Evolutionary conservation across 768 basidiomycete species (phyloP).

Genomic region (Phanerochaete sordida): DNA sequence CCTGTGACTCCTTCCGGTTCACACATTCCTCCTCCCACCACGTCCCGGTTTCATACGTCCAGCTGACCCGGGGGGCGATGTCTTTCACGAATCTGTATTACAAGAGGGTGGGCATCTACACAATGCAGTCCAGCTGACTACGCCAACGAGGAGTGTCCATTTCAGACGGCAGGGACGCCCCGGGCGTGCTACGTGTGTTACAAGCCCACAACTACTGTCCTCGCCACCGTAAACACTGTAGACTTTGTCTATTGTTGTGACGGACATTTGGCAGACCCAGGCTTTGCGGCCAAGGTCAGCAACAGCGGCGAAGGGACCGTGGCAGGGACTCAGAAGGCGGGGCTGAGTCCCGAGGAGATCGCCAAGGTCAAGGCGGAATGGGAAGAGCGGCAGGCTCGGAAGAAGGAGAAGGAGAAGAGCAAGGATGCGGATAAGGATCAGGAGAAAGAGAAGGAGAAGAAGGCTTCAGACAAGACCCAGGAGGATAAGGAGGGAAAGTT

Average conservation of each 20-base stretch:
- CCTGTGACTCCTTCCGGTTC: constrained; percentile 1
- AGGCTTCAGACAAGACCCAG: constrained; percentile 27
- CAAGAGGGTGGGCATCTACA: constrained; percentile 61
- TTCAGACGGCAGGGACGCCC: constrained; percentile 72
- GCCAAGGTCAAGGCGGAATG: constrained; percentile 76
- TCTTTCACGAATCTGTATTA: constrained; percentile 85
- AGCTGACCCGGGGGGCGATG: constrained; percentile 37
- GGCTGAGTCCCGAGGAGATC: constrained; percentile 64
- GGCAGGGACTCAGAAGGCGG: constrained; percentile 33
- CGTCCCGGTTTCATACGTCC: constrained; percentile 12
- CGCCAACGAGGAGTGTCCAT: constrained; percentile 2
- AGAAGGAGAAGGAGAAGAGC: constrained; percentile 51
- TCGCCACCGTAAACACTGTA: constrained; percentile 76
- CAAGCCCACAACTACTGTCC: constrained; percentile 77
- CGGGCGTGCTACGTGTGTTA: constrained; percentile 78
- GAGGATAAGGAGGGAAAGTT: constrained; percentile 17
- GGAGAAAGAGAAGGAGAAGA: constrained; percentile 33
- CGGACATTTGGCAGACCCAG: constrained; percentile 74
- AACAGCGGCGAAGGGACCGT: constrained; percentile 31
- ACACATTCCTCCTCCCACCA: constrained; percentile 12
- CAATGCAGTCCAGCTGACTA: constrained; percentile 8
- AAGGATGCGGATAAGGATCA: constrained; percentile 40
- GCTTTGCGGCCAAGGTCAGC: constrained; percentile 58
- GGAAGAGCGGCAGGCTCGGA: constrained; percentile 68
- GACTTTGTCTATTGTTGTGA: constrained; percentile 89